Evolutionary conservation across 1,139 yeast genomes (phyloP).

Genomic region (Pichia cactophila): DNA sequence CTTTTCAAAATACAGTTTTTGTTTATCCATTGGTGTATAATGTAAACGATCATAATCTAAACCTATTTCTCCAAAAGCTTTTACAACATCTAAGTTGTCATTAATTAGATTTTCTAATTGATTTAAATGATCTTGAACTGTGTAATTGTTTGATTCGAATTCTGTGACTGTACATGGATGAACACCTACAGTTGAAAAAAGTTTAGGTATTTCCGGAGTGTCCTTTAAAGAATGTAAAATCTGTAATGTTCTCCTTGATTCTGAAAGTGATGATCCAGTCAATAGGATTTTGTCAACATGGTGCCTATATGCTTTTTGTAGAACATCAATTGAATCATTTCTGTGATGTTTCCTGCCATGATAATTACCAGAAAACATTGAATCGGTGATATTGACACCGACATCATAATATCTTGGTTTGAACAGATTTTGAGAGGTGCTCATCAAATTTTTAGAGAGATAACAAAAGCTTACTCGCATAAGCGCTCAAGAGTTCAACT

Average conservation of each 20-base stretch:
- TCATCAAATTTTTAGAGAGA: not conserved
- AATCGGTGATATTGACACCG: slow-evolving; percentile 73
- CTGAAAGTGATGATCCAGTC: slow-evolving; percentile 74
- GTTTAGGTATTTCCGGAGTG: slow-evolving; percentile 21
- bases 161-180: slow-evolving; percentile 86
- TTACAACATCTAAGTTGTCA: slow-evolving; percentile 45
- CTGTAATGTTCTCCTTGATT: slow-evolving; percentile 44
- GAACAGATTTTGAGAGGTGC: not conserved
- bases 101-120: slow-evolving; percentile 43
- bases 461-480: not conserved
- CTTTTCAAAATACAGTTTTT: slow-evolving; percentile 53
- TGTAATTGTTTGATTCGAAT: slow-evolving; percentile 32
- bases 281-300: slow-evolving; percentile 66
- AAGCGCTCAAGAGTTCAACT: too few species aligned
- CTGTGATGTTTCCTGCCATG: slow-evolving; percentile 59
- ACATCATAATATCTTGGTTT: slow-evolving; percentile 26
- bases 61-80: slow-evolving; percentile 89
- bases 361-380: slow-evolving; percentile 78
- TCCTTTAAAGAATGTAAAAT: slow-evolving; percentile 36
- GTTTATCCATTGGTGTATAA: slow-evolving; percentile 63
- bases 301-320: slow-evolving; percentile 56
- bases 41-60: slow-evolving; percentile 86
- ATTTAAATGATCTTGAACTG: slow-evolving; percentile 34
- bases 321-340: slow-evolving; percentile 55
- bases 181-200: slow-evolving; percentile 78